A percentile compares a stretch with the other conserved stretches of the same genome.
These are phyloP conservation scores for Chlorella sp. DNA, from an alignment of 139 green algal species.

Conservation along the genomic window DNA sequence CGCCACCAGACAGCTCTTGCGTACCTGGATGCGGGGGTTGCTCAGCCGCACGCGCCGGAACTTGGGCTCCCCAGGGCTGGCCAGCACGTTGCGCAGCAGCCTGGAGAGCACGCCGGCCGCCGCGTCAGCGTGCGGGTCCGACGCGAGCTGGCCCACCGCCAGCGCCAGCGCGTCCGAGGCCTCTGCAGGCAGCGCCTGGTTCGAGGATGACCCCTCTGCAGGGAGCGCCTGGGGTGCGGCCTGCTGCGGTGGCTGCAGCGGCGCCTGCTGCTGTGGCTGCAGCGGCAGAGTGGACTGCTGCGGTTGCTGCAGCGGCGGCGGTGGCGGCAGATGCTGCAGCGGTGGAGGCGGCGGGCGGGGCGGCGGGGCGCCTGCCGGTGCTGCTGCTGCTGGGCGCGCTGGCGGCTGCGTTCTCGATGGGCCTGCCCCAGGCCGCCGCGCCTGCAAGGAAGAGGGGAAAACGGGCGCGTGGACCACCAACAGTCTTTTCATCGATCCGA, in stretches of 20 bases:
- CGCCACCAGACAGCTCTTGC: too few relatives aligned
- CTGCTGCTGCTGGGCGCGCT: background rate
- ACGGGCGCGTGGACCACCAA: too few relatives aligned
- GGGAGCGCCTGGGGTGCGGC: background rate
- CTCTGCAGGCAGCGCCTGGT: too few relatives aligned
- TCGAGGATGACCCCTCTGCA: too few relatives aligned
- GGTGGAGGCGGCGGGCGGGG: too few relatives aligned
- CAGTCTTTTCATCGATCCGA: background rate
- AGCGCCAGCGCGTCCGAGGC: background rate
- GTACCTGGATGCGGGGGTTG: conserved; percentile 52
- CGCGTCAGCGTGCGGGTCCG: background rate
- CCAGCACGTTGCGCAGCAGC: conserved; percentile 34
- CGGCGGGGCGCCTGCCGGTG: background rate
- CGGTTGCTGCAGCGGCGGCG: background rate
- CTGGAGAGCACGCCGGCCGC: conserved; percentile 9
- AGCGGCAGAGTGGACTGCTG: background rate
- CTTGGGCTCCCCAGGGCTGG: conserved; percentile 18
- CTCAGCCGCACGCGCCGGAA: conserved; percentile 36
- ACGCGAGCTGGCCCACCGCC: conserved; percentile 9
- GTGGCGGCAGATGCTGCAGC: background rate
- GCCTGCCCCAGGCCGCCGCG: too few relatives aligned
- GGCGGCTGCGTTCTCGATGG: background rate
- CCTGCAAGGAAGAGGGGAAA: too few relatives aligned
- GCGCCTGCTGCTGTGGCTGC: background rate
- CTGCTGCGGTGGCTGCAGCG: background rate